Base-by-base conservation (phyloP, 2,329 filamentous ascomycete genomes). In the Hymenoscyphus repandus region DNA sequence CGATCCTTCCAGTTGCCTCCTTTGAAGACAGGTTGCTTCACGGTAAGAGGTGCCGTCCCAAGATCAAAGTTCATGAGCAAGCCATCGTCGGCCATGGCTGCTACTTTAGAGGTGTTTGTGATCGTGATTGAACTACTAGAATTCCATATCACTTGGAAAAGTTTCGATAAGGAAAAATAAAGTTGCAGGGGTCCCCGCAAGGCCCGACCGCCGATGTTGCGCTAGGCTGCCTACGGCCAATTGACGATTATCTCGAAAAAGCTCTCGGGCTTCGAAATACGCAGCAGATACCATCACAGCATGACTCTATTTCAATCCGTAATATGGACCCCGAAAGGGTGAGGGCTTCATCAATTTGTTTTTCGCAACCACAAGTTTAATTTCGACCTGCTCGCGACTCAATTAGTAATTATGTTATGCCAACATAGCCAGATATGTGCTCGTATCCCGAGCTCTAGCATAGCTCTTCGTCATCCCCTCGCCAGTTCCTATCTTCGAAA, bases 1-100 rank as follows among this genome's bases (percentile, higher is more conserved):
- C 93, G 81, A 66, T 96, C 91, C 65, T 88, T 86, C 93, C 93
- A 99, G 62, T 82, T 81, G n/a, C 93, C 93, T 60, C 93, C 93
- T 67, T 87, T 27, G 22, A 27, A 93, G 69, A 95, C 88, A 49
- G 73, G 78, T 3, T 75, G 71, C 59, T 77, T 82, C 48, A 79
- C 72, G 53, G 83, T 77, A 48, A 88, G 67, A 11, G 86, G 78
- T 15, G 74, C 78, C 54, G 88, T 83, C 27, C 81, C 79, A 51
- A 96, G 74, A 62, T 90, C 84, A 67, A 97, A 96, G 64, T 97
- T 97, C 66, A 97, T 75, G 51, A 96, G 79, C 82, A 99, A 87
- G 60, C 90, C 90, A 83, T 95, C 88, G 74, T 97, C 91, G 46
- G 88, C 88, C 91, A 97, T 96, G 46, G 37, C 52, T 62, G 56